These are phyloP conservation scores for Bipolaris cookei DNA, from an alignment of 2,329 filamentous ascomycete species.

Conservation along the genomic window DNA sequence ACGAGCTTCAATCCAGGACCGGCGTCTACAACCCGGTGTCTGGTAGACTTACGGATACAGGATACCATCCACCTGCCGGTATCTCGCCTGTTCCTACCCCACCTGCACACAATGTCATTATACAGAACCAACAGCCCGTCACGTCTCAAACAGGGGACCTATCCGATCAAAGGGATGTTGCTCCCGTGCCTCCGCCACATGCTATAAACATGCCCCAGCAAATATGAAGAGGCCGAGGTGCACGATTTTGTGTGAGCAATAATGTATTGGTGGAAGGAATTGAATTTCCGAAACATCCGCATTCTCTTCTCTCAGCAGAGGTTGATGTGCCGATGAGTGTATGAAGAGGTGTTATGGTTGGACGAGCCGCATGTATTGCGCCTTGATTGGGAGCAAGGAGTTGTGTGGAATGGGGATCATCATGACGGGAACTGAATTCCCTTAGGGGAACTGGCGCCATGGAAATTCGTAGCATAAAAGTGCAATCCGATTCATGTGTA, in stretches of 20 bases:
- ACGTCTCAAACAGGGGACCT: slow-evolving; percentile 39
- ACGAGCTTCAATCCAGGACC: slow-evolving; percentile 42
- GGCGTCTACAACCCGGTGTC: slow-evolving; percentile 43
- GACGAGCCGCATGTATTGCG: not conserved
- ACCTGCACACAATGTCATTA: slow-evolving; percentile 27
- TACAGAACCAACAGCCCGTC: slow-evolving; percentile 14
- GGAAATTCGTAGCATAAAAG: not conserved
- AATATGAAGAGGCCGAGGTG: slow-evolving; percentile 19
- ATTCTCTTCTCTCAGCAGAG: not conserved
- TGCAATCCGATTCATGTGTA: not conserved
- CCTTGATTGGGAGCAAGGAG: slow-evolving; percentile 2
- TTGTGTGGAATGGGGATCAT: not conserved
- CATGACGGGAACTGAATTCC: not conserved
- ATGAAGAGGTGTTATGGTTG: not conserved
- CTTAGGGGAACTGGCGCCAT: not conserved
- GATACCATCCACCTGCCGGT: slow-evolving; percentile 42
- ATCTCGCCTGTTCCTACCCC: slow-evolving; percentile 43
- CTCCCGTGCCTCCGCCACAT: slow-evolving; percentile 39
- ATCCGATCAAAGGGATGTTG: slow-evolving; percentile 32
- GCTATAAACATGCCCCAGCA: slow-evolving; percentile 39
- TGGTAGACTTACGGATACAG: slow-evolving; percentile 44
- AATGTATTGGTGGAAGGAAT: not conserved
- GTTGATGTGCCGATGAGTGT: not conserved
- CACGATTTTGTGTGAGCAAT: not conserved
- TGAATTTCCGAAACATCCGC: not conserved